phyloP scores from a whole-genome alignment of 1,139 yeast genomes.

The Pneumocystis wakefieldiae region DNA sequence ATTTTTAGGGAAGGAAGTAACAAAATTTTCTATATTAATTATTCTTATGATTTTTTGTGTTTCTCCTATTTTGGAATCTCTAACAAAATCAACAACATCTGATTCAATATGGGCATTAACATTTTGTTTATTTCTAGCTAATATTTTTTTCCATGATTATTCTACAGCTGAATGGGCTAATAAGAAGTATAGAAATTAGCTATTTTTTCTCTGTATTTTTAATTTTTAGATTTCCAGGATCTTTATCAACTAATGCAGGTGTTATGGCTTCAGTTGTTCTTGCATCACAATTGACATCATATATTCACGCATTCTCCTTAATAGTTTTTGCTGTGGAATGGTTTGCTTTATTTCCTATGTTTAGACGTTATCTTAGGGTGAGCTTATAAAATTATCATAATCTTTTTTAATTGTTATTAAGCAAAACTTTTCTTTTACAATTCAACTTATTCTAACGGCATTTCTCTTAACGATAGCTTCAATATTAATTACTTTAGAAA shows the following conservation, averaged over 20 bases:
- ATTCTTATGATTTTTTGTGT: conserved; percentile 56
- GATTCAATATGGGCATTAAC: conserved; percentile 93
- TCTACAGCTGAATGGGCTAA: conserved; percentile 17
- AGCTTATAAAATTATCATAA: not conserved
- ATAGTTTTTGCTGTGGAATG: conserved; percentile 56
- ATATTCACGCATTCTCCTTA: conserved; percentile 69
- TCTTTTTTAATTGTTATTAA: not conserved
- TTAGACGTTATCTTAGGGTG: conserved; percentile 40
- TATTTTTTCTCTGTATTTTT: conserved; percentile 4
- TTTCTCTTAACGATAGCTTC: conserved; percentile 8
- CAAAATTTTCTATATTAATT: conserved; percentile 55
- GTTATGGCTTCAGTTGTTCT: conserved; percentile 77
- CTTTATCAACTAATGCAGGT: conserved; percentile 68
- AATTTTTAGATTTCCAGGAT: conserved; percentile 30
- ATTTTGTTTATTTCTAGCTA: conserved; percentile 56
- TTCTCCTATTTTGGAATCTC: conserved; percentile 78
- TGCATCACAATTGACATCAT: conserved; percentile 65
- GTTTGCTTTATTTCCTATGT: conserved; percentile 58
- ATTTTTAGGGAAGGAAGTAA: conserved; percentile 18
- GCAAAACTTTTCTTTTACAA: conserved; percentile 4
- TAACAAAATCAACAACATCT: conserved; percentile 76
- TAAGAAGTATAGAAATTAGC: not conserved
- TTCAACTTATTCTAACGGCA: conserved; percentile 5
- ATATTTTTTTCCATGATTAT: conserved; percentile 55
- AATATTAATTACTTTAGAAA: conserved; percentile 3